Base-by-base conservation (phyloP, 1,284 basidiomycete genomes). In the Spongiforma sp. region DNA sequence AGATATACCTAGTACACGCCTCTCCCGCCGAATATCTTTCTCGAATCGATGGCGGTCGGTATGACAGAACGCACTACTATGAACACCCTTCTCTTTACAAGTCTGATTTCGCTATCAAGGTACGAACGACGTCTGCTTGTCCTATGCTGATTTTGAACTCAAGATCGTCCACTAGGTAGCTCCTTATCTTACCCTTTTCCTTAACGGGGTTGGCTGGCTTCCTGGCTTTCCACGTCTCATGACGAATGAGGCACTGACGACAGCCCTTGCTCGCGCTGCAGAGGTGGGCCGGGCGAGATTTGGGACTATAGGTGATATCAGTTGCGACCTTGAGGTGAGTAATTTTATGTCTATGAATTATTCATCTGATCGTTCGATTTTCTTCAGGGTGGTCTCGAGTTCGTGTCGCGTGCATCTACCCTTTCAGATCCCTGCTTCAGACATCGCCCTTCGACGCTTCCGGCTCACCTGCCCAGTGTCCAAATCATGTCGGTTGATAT, bases 401-500 rank as follows among this genome's bases (percentile, higher is more conserved):
- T 96, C 77, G 82, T 96, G 57, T 85, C 88, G 9, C 83, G 82
- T 28, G 78, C 89, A 9, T 93, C 93, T 2, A 95, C 94, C 1
- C 86, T 91, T 54, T 91, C 91, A 30, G 79, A 85, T 24, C 95
- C 95, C 0, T 89, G 87, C 72, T 95, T 88, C 75, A 84, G 80
- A 41, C 75, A 83, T 67, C 83, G 77, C 34, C 86, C 84, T 1
- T 62, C 73, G 5, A 71, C 74, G 11, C 77, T 83, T 15, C 82
- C 83, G 2, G 69, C 77, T 1, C 74, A 84, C 59, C 79, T 88
- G 4, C 86, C 87, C 0, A 81, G 83, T 0, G 83, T 94, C 5
- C 86, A 91, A 59, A 87, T 96, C 71, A 94, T 95, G 86, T 87
- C 92, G 0, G 90, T 95, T 58, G 95, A 97, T 72, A 96, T 97